Evolutionary conservation across 306 rosid species (phyloP).

Genomic region (Geum urbanum): DNA sequence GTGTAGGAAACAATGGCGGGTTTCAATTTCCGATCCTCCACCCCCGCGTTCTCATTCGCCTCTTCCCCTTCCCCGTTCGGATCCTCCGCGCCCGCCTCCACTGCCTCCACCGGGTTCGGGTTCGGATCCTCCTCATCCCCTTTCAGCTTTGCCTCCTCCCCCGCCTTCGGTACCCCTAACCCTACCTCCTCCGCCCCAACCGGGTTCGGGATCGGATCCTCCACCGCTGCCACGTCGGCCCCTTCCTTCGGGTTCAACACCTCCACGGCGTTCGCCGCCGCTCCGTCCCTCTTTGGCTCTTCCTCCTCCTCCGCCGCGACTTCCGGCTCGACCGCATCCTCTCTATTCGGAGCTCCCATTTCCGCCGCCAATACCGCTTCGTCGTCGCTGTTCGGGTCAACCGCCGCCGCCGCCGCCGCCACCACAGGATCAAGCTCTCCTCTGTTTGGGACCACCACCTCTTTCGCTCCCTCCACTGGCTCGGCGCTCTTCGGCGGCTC

Average conservation of each 20-base stretch:
- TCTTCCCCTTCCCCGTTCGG: constrained; percentile 37
- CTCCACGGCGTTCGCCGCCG: not conserved
- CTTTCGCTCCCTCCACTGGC: not conserved
- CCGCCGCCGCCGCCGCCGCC: constrained; percentile 4
- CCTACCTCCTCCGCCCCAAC: constrained; percentile 22
- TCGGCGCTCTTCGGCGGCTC: constrained; percentile 16
- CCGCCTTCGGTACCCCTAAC: constrained; percentile 14
- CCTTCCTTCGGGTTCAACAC: not conserved
- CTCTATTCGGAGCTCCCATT: not conserved
- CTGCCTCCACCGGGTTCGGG: constrained; percentile 28
- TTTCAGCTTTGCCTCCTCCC: not conserved
- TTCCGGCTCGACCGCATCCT: constrained; percentile 7
- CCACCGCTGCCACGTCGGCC: not conserved
- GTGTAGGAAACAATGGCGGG: constrained; percentile 50
- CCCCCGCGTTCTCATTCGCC: constrained; percentile 24
- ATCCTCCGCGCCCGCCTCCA: constrained; percentile 29
- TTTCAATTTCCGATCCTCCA: constrained; percentile 37
- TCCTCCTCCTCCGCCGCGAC: constrained; percentile 9
- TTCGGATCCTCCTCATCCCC: constrained; percentile 13
- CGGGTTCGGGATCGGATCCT: constrained; percentile 28
- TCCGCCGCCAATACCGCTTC: too few relatives aligned
- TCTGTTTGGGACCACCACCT: constrained; percentile 6
- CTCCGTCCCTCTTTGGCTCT: constrained; percentile 11
- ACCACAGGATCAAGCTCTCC: not conserved
- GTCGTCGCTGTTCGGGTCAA: constrained; percentile 7